Conservation (phyloP, 176 grass and related monocot genomes). For the Microstegium vimineum region DNA sequence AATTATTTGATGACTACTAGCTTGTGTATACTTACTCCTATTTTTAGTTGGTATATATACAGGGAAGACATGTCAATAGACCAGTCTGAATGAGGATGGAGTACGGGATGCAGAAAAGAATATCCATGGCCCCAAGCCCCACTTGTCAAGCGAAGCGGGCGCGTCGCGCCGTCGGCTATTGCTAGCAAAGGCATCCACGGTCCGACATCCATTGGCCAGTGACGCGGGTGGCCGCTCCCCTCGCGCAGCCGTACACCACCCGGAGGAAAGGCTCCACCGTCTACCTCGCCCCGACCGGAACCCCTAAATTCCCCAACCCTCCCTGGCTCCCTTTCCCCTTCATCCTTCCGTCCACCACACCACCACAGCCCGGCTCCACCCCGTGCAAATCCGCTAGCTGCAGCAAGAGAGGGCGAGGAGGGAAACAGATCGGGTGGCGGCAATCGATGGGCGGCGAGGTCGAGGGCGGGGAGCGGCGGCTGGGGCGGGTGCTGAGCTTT, state of each 20-base stretch:
- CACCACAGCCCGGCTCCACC: background rate
- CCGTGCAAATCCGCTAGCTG: background rate
- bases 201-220: background rate
- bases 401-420: background rate
- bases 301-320: background rate
- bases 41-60: too few relatives aligned
- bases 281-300: background rate
- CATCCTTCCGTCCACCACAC: background rate
- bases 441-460: constrained; percentile 29
- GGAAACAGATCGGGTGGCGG: constrained; percentile 25
- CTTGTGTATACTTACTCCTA: too few relatives aligned
- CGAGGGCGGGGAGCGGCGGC: constrained; percentile 8
- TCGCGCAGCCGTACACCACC: constrained; percentile 26
- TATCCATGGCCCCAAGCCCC: background rate
- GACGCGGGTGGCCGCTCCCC: background rate
- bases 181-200: background rate
- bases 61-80: background rate
- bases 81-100: background rate
- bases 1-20: too few relatives aligned
- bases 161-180: background rate
- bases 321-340: background rate
- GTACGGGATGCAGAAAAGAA: background rate
- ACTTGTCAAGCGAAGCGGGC: background rate
- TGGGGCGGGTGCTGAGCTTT: constrained; percentile 51
- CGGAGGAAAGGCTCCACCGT: constrained; percentile 27